Base-by-base conservation (phyloP, 2,329 filamentous ascomycete genomes). In the Colletotrichum abscissum region DNA sequence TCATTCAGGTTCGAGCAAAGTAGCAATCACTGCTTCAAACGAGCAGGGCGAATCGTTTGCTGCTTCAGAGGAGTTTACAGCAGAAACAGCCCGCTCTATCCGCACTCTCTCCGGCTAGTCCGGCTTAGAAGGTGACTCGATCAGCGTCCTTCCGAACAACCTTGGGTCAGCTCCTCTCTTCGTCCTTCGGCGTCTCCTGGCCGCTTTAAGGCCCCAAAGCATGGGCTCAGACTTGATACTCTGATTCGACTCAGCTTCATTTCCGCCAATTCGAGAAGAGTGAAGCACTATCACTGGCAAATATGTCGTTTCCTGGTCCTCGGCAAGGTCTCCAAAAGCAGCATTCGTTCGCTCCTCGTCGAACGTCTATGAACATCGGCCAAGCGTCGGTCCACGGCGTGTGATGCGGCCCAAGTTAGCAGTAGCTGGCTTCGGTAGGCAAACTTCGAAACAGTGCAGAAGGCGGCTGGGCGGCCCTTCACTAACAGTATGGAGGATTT, bases 141-240 rank as follows among this genome's bases (percentile, higher is more conserved):
- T 16, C 26, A 62, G 24, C 42, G 24, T 16, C 19, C 22, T 63
- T 52, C 60, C n/a, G 22, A n/a, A 38, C 63, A 24, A 60, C 30
- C 14, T 67, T n/a, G 22, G 38, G 26, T 46, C 46, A 62, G 63
- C 42, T 33, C 19, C 54, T 46, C 9, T 16, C 57, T 33, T 63
- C 4, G 19, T 46, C 19, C 54, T 46, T 11, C 33, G 26, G 12
- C n/a, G 58, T 46, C 42, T 42, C 7, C 58, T 24, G 49, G 69
- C 69, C 38, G 69, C 69, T 63, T 72, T 69, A 58, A 57, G 22
- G 8, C 49, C 12, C 7, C 6, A 64, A 11, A 56, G 35, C 16
- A 56, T 26, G 11, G 33, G 35, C 60, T 56, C 64, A 67, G 69
- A 68, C 54, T n/a, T 55, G 4, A 28, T 62, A 7, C 28, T 22